Evolutionary conservation across 2,329 filamentous ascomycete genomes (phyloP), one percentile per base, ranked within the genome.

Genomic region (Penicillium sp.): DNA sequence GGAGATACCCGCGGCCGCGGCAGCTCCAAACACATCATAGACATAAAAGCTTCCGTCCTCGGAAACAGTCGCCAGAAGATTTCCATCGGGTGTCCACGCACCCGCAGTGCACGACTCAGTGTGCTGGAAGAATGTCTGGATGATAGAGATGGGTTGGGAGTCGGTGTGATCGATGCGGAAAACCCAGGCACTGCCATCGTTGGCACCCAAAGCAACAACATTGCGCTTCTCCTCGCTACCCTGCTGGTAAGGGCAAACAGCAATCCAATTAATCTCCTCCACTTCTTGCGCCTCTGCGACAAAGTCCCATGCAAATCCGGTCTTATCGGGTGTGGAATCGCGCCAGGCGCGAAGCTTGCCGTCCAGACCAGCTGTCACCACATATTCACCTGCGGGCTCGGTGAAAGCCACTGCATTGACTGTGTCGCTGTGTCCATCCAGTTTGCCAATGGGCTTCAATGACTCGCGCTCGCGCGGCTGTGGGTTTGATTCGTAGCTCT

Each of bases 121-220:
- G 79, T 98, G 95, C 26, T 96, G 83, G 81, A 96, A 97, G 79
- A 95, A 97, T 26, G 89, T 89, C 78, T 96, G 91, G 5, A 96
- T 83, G 70, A 98, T 95, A 67, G 88, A 87, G 53, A 98, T 81
- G 8, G 90, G 82, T 31, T 78, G 78, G 35, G 80, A 76, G 33
- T 91, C 87, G 53, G 81, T 80, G 29, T 84, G 79, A 73, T 93
- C 88, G 69, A 98, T 83, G n/a, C 87, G 88, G 78, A 97, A 96
- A 10, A 99, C 89, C 95, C 95, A 99, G 43, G 97, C 92, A 51
- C 88, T 93, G 54, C 95, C 95, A 72, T 99, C 93, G 35, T 85
- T 90, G 33, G 92, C 92, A 56, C 95, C 95, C 8, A 99, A 79
- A 0, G 95, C 95, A 61, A 99, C 72, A 9, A 91, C 87, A 77